Conservation (phyloP, 352 stramenopile genomes). For the Thraustotheca clavata region DNA sequence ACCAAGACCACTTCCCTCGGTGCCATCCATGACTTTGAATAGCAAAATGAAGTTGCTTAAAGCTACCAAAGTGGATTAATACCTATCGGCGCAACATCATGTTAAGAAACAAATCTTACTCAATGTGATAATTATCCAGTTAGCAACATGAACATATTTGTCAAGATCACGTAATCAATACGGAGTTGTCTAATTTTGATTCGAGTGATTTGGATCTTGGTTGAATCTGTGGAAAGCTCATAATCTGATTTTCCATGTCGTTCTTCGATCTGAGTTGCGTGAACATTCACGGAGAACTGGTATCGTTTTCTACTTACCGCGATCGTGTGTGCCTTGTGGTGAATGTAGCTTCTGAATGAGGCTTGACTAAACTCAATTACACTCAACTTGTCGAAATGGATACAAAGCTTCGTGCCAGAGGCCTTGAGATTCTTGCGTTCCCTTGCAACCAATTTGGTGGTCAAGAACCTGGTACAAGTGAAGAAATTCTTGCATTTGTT, state of each 20-base stretch:
- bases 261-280: constrained; percentile 26
- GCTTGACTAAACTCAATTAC: constrained; percentile 53
- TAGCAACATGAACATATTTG: too few species aligned
- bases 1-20: too few species aligned
- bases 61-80: too few species aligned
- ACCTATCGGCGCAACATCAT: too few species aligned
- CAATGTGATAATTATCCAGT: too few species aligned
- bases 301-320: constrained; percentile 24
- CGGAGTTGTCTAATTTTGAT: too few species aligned
- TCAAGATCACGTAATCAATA: too few species aligned
- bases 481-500: constrained; percentile 41
- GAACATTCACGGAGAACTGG: constrained; percentile 6
- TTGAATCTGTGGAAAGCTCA: too few species aligned
- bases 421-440: constrained; percentile 33
- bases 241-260: background rate
- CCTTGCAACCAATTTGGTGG: constrained; percentile 43
- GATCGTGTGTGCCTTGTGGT: constrained; percentile 20
- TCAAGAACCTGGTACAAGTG: constrained; percentile 41
- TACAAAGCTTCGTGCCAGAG: constrained; percentile 39
- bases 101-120: too few species aligned
- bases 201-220: too few species aligned
- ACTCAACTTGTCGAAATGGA: constrained; percentile 55
- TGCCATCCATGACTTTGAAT: too few species aligned
- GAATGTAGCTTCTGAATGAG: constrained; percentile 31
- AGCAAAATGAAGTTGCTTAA: too few species aligned